Evolutionary conservation across 2,329 filamentous ascomycete species (phyloP), one percentile per base, ranked within the genome.

Genomic region (Phialophora macrospora): DNA sequence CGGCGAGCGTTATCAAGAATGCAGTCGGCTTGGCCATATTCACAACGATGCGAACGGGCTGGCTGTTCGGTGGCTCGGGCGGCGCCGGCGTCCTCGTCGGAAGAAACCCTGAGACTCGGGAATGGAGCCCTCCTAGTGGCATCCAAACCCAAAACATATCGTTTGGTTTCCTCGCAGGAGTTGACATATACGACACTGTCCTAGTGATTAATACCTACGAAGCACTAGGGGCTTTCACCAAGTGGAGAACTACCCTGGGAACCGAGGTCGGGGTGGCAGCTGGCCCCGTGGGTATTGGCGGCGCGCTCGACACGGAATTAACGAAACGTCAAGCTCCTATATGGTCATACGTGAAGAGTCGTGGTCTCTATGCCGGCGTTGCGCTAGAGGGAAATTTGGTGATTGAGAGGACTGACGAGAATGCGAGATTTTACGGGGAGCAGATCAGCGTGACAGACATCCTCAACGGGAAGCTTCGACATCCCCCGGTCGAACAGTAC

Each of bases 161-260:
- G 0, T 84, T 97, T 38, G 94, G 93, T 41, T 97, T 98, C 74
- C 85, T 97, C 60, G 89, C 93, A 5, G 94, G 93, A 2, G 90
- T 97, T 48, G 94, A 98, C 75, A 93, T 97, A 34, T 98, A 97
- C 81, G 94, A 98, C 77, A 97, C 93, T 74, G 90, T 98, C 14
- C 85, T 97, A 8, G 90, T 97, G 41, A 93, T 97, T 75, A 97
- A 96, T 80, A 93, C 90, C 52, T 87, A 91, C 54, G 85, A 91
- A 63, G 92, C 93, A 6, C 81, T 98, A 55, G 90, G 97, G 71
- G 87, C 90, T 0, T 96, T 97, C 75, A 92, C 91, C 41, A 89
- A 88, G 64, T 81, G 94, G 3, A 86, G 90, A 60, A 88, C 92
- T 62, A 95, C 91, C 0, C 81, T 98, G 2, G 93, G 93, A 5